Percentiles rank a stretch among this genome's conserved stretches.
phyloP scores from a whole-genome alignment of 2,329 filamentous ascomycete genomes.

The Herpotrichia juniperi region DNA sequence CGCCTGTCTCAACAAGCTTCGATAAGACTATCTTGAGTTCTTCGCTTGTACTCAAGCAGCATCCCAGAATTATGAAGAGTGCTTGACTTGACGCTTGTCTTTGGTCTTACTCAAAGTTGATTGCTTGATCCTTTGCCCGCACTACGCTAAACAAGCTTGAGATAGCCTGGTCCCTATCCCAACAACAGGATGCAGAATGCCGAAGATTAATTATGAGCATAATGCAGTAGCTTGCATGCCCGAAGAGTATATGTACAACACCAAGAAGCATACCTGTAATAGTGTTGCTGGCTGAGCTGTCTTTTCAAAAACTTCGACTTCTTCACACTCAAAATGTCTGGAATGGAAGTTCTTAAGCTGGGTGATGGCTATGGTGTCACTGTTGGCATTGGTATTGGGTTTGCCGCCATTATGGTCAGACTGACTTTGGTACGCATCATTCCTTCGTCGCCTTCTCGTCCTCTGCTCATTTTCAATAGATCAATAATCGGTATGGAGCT shows the following conservation, averaged over 20 bases:
- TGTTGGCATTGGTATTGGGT: conserved; percentile 12
- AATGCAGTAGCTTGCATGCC: neutral
- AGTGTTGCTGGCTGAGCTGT: neutral
- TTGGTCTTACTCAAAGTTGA: neutral
- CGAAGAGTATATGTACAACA: neutral
- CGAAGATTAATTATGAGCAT: neutral
- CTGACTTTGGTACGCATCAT: conserved; percentile 14
- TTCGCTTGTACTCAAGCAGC: neutral
- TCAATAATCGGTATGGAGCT: conserved; percentile 4
- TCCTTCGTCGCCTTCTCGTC: conserved; percentile 15
- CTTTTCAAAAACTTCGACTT: neutral
- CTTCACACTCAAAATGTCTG: neutral
- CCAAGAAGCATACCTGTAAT: neutral
- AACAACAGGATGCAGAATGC: neutral
- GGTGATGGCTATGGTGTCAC: conserved; percentile 18
- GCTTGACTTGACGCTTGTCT: neutral
- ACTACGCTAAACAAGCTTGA: neutral
- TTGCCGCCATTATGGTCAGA: neutral
- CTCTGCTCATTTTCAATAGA: too few species aligned
- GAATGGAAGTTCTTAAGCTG: neutral
- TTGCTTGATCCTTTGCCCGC: neutral
- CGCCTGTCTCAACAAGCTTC: neutral
- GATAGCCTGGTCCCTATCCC: neutral
- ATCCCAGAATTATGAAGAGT: neutral
- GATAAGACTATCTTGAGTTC: neutral